Evolutionary conservation across 2,329 filamentous ascomycete species (phyloP), one percentile per base, ranked within the genome.

Genomic region (Dothistroma septosporum): DNA sequence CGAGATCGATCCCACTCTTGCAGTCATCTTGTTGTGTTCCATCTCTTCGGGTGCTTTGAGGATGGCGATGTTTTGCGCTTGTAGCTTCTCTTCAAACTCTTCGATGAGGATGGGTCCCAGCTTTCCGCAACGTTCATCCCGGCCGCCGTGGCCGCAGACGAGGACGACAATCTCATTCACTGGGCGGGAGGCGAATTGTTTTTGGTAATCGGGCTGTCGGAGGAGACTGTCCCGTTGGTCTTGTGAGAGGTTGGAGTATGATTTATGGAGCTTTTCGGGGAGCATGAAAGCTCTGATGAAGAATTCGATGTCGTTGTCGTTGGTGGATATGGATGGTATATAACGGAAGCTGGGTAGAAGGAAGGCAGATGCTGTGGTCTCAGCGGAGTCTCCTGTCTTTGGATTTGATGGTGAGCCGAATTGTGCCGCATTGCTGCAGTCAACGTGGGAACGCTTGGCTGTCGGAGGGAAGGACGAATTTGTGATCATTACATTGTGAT

Each of bases 271-370:
- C 64, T 79, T 81, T 24, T 78, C 77, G 0, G 89, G 87, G 1
- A 89, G 81, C 9, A 92, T 74, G 66, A 85, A 90, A 0, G 85
- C 88, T 71, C 85, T 84, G 21, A 87, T 83, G 64, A 86, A 83
- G 8, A 72, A 73, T 41, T 78, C 76, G 44, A 83, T 80, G 78
- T 61, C 83, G 81, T 0, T 81, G 82, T 57, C 46, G 0, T 85
- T 79, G 16, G 86, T 82, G 2, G 89, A 86, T 47, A 95, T 83
- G 59, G 83, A 84, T 0, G 88, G 86, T 16, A 96, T 79, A 74
- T 92, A 92, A 76, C 87, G 87, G 80, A 96, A 96, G 73, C 85
- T 87, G 2, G 92, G 92, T 33, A 96, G 84, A 21, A 96, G 81
- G 70, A 93, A 89, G 1, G 83, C 89, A 0, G 88, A 91, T 0